Evolutionary conservation across 1,284 basidiomycete genomes (phyloP), one percentile per base, ranked within the genome.

Genomic region (Golubevia pallescens): DNA sequence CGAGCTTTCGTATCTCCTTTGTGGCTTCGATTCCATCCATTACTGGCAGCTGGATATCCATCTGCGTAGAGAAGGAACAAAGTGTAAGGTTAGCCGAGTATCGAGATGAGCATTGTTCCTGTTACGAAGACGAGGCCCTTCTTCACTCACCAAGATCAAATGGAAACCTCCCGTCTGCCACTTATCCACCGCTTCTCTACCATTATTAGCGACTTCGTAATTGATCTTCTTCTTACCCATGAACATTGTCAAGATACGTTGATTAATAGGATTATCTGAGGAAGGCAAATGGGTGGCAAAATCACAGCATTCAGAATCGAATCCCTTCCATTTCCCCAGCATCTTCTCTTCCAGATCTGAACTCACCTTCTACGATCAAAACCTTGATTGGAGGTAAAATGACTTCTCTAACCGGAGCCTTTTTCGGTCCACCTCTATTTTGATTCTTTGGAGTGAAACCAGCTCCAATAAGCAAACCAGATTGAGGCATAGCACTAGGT

Each of bases 31-130:
- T 97, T 24, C 97, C 97, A 86, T 97, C 93, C 93, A 98, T 97
- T 74, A 98, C 92, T 4, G 97, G 97, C 89, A 99, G 93, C 87
- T 98, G 96, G 69, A 99, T 98, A 87, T 99, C 97, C 97, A 99
- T 99, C 94, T 97, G 77, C 21, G 21, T 28, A 8, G 20, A 20
- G 13, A 48, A 60, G 21, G 34, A 58, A 51, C 1, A 62, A 55
- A 70, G 21, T 48, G 19, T 19, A 20, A 1, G 13, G 7, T 10
- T 34, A 42, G 65, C 62, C 59, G 57, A 61, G 4, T 38, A 57
- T 51, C n/a, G 14, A 6, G 20, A 3, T 4, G 16, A 14, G 14
- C 20, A 19, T 3, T 1, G 2, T 0, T n/a, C n/a, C n/a, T n/a
- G n/a, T n/a, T n/a, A n/a, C n/a, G n/a, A n/a, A n/a, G n/a, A n/a